Conservation (phyloP, 148 eudicot genomes). For the Oxyria digyna region DNA sequence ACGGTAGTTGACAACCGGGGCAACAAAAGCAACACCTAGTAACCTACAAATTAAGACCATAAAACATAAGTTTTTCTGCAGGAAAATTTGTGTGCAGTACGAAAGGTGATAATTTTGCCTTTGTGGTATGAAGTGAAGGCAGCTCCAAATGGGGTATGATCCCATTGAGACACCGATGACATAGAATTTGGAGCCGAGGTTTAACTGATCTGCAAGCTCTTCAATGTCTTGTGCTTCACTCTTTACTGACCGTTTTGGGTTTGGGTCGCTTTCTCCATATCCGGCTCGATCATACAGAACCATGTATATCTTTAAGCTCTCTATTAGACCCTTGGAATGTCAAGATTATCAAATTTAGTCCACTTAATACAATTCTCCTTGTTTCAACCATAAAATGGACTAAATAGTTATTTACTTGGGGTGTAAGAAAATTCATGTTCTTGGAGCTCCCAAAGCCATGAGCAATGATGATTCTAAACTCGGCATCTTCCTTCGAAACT, state of each 20-base stretch:
- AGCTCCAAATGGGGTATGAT: slow-evolving; percentile 19
- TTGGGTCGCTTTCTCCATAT: slow-evolving; percentile 24
- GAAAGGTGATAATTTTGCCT: slow-evolving; percentile 16
- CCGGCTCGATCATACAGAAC: slow-evolving; percentile 5
- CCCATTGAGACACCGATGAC: slow-evolving; percentile 25
- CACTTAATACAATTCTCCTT: not conserved
- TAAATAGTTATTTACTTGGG: slow-evolving; percentile 6
- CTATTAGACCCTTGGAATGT: slow-evolving; percentile 2
- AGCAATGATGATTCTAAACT: slow-evolving; percentile 45
- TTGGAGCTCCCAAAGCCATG: slow-evolving; percentile 15
- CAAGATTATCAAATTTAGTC: no score
- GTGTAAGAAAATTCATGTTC: slow-evolving; percentile 7
- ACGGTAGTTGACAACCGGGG: slow-evolving; percentile 7
- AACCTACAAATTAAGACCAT: not conserved
- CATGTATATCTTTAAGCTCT: slow-evolving; percentile 11
- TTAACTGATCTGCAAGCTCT: slow-evolving; percentile 27
- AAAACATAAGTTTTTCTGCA: not conserved
- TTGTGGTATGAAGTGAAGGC: slow-evolving; percentile 22
- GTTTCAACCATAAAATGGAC: not conserved
- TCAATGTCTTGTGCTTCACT: slow-evolving; percentile 26
- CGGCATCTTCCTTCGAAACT: slow-evolving; percentile 43
- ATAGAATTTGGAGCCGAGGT: slow-evolving; percentile 21
- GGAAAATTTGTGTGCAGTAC: not conserved
- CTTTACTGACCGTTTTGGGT: slow-evolving; percentile 22
- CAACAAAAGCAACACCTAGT: slow-evolving; percentile 3